Evolutionary conservation across 306 rosid species (phyloP).

Genomic region (Ormosia emarginata): DNA sequence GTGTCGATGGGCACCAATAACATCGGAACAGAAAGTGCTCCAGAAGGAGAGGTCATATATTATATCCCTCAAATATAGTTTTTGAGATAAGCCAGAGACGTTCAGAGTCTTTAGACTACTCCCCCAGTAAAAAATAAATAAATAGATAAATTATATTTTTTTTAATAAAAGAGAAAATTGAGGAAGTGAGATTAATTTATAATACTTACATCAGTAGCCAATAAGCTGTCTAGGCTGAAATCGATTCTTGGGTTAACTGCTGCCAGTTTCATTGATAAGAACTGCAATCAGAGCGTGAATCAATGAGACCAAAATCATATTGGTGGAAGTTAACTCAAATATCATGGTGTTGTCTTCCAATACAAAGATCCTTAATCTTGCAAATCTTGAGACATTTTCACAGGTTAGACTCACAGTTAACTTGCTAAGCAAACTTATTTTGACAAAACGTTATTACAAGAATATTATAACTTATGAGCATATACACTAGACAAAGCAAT

Average conservation of each 20-base stretch:
- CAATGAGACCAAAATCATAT: constrained; percentile 22
- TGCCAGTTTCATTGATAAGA: constrained; percentile 93
- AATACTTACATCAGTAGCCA: constrained; percentile 73
- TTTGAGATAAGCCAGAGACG: neutral
- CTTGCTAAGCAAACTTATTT: neutral
- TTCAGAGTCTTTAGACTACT: constrained; percentile 4
- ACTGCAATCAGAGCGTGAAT: constrained; percentile 45
- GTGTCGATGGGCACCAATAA: neutral
- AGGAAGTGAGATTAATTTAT: neutral
- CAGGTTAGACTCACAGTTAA: neutral
- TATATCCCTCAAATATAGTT: neutral
- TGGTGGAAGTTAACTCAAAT: constrained; percentile 17
- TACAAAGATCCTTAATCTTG: neutral
- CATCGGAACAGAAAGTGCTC: constrained; percentile 1
- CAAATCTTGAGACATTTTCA: neutral
- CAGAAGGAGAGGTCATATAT: neutral
- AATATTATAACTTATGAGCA: neutral
- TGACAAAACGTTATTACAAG: neutral
- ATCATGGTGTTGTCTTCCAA: neutral
- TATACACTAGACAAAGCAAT: neutral
- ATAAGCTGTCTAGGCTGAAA: constrained; percentile 69
- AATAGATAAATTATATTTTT: neutral
- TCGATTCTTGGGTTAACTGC: constrained; percentile 85
- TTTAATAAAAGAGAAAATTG: neutral
- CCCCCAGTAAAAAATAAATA: neutral